Evolutionary conservation across 306 rosid genomes (phyloP).

Genomic region (Vigna radiata): DNA sequence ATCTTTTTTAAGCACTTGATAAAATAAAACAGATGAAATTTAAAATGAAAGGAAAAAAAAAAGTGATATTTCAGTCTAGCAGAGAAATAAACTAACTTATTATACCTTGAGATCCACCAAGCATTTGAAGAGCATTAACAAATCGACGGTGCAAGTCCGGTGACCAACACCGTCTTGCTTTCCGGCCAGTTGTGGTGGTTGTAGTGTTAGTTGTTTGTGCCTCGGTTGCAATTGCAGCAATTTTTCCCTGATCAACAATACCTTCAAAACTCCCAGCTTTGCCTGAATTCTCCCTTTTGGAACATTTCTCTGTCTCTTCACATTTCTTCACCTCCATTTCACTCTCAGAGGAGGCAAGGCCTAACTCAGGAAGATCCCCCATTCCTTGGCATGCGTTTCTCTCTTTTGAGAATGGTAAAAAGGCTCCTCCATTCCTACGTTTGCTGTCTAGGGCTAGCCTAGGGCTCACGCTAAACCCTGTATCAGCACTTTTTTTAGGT

Average conservation of each 20-base stretch:
- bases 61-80: neutral
- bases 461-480: constrained; percentile 60
- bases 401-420: constrained; percentile 81
- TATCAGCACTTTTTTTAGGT: constrained; percentile 49
- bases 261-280: constrained; percentile 30
- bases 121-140: constrained; percentile 88
- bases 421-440: constrained; percentile 78
- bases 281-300: constrained; percentile 40
- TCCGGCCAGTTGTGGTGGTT: constrained; percentile 51
- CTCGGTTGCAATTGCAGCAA: constrained; percentile 40
- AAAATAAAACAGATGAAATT: neutral
- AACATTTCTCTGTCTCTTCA: constrained; percentile 26
- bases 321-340: constrained; percentile 55
- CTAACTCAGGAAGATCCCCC: constrained; percentile 67
- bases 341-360: constrained; percentile 58
- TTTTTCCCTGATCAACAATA: constrained; percentile 56
- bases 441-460: constrained; percentile 62
- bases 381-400: constrained; percentile 38
- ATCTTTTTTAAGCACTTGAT: neutral
- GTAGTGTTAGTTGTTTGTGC: constrained; percentile 42
- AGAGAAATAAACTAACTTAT: neutral
- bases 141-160: constrained; percentile 89
- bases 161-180: constrained; percentile 92
- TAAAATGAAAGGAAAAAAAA: too few relatives aligned
- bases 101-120: constrained; percentile 92